These are phyloP conservation scores for Ophiostoma sp. DNA, from an alignment of 2,329 filamentous ascomycete species.

Conservation along the genomic window DNA sequence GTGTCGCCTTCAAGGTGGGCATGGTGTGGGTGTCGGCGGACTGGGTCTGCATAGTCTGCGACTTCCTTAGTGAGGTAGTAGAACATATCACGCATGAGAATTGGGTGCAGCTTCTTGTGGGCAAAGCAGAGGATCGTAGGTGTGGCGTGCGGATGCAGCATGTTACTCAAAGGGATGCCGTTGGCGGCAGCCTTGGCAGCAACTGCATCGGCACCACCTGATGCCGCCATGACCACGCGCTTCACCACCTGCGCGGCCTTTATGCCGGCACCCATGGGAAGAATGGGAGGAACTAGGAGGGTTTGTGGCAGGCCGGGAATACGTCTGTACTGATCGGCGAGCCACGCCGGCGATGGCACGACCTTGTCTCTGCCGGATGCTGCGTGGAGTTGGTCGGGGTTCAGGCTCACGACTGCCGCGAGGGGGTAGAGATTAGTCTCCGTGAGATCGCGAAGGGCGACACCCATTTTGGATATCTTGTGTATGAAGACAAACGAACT, in stretches of 20 bases:
- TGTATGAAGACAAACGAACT: neutral
- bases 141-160: constrained; percentile 11
- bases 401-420: neutral
- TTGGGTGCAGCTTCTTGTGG: constrained; percentile 27
- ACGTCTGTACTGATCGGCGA: constrained; percentile 20
- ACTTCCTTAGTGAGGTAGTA: constrained; percentile 34
- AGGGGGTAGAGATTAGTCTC: constrained; percentile 14
- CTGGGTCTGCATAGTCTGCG: constrained; percentile 22
- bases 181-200: constrained; percentile 21
- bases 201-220: constrained; percentile 19
- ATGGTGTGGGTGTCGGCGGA: constrained; percentile 22
- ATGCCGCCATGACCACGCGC: constrained; percentile 15
- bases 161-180: constrained; percentile 16
- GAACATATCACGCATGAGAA: constrained; percentile 26
- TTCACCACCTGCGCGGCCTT: constrained; percentile 25
- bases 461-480: neutral
- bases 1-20: neutral
- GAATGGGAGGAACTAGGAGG: constrained; percentile 16
- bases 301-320: constrained; percentile 18
- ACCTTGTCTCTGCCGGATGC: neutral
- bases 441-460: neutral
- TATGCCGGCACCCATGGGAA: constrained; percentile 22
- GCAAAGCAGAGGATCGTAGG: constrained; percentile 27
- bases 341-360: constrained; percentile 19
- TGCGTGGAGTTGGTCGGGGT: constrained; percentile 4